Percentiles rank a stretch among this genome's conserved stretches.
Evolutionary conservation across 2,329 filamentous ascomycete species (phyloP).

Genomic region (Talaromyces sp.): DNA sequence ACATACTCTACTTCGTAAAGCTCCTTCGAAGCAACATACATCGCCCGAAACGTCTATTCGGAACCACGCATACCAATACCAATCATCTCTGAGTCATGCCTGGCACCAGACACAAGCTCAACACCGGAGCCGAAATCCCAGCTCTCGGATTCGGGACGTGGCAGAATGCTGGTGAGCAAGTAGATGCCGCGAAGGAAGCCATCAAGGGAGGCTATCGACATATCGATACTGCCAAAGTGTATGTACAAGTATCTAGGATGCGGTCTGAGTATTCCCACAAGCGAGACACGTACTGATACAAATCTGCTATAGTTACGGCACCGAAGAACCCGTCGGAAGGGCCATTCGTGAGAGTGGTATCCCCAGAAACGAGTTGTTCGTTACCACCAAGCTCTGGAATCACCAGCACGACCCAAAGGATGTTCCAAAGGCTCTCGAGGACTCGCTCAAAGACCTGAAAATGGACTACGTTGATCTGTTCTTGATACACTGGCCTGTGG

Average conservation of each 20-base stretch:
- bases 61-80: neutral
- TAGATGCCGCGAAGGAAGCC: constrained; percentile 44
- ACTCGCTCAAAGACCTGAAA: constrained; percentile 58
- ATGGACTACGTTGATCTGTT: constrained; percentile 65
- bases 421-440: constrained; percentile 56
- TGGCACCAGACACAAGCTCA: constrained; percentile 40
- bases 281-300: neutral
- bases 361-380: constrained; percentile 59
- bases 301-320: constrained; percentile 49
- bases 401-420: constrained; percentile 58
- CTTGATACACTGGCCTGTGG: constrained; percentile 62
- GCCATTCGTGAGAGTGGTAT: constrained; percentile 62
- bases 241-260: constrained; percentile 15
- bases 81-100: constrained; percentile 18
- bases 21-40: neutral
- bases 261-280: too few species aligned
- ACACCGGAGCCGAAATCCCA: constrained; percentile 45
- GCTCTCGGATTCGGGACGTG: constrained; percentile 52
- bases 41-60: neutral
- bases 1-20: neutral
- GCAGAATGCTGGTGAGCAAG: constrained; percentile 49
- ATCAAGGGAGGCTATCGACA: constrained; percentile 51
- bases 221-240: constrained; percentile 49
- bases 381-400: constrained; percentile 65
- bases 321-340: constrained; percentile 60